phyloP scores from a whole-genome alignment of 768 basidiomycete genomes.

The Trametes cinnabarina region DNA sequence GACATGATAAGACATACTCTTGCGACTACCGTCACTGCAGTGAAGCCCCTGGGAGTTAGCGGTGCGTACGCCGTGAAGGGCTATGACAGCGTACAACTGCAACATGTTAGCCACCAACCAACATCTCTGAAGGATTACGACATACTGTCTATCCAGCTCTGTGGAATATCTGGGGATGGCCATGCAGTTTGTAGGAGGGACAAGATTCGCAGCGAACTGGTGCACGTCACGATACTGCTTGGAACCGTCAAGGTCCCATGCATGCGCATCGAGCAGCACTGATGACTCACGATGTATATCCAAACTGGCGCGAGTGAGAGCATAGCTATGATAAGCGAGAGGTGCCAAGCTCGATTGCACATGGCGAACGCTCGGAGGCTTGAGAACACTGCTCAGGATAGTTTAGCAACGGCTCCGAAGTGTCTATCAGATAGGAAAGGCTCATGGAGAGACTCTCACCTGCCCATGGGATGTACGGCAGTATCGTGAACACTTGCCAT shows the following conservation, averaged over 20 bases:
- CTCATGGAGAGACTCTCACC: not conserved
- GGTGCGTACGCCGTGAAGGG: not conserved
- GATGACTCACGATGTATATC: conserved; percentile 5
- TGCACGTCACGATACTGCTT: conserved; percentile 3
- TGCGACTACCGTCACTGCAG: not conserved
- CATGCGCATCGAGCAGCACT: not conserved
- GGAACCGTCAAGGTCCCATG: not conserved
- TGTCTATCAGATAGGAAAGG: too few relatives aligned
- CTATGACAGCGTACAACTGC: not conserved
- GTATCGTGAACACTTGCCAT: conserved; percentile 6
- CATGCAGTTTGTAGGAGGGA: not conserved
- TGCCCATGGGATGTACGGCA: conserved; percentile 6
- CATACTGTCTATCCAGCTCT: not conserved
- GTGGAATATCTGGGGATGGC: not conserved
- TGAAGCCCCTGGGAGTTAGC: not conserved
- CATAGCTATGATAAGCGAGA: not conserved
- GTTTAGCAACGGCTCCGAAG: too few relatives aligned
- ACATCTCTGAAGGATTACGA: not conserved
- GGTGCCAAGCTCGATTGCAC: not conserved
- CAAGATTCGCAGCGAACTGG: not conserved
- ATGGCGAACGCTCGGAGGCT: conserved; percentile 6
- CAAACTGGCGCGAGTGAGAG: not conserved
- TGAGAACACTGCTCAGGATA: not conserved
- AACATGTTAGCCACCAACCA: too few relatives aligned
- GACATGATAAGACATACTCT: conserved; percentile 7